Conservation (phyloP, 129 eudicot genomes). For the Helichrysum umbraculigerum region DNA sequence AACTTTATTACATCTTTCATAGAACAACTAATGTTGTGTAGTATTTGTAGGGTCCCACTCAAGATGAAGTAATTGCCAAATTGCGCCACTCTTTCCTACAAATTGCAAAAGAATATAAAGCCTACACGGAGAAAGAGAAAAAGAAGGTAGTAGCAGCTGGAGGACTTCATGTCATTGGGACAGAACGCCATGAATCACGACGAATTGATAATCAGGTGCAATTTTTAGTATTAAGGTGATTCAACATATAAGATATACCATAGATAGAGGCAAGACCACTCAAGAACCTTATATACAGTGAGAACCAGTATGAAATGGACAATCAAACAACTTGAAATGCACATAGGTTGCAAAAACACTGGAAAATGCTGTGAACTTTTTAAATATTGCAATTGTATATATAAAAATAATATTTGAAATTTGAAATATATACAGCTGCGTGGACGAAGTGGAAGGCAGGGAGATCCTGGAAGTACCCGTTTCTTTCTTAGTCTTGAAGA, state of each 20-base stretch:
- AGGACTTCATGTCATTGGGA: conserved; percentile 97
- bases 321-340: neutral
- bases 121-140: conserved; percentile 78
- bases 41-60: conserved; percentile 80
- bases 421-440: conserved; percentile 66
- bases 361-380: neutral
- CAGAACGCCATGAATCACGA: conserved; percentile 99
- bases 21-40: conserved; percentile 23
- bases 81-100: conserved; percentile 80
- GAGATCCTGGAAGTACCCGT: conserved; percentile 99
- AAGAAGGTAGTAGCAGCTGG: conserved; percentile 94
- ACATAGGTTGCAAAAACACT: neutral
- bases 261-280: neutral
- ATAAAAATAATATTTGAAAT: neutral
- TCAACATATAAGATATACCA: neutral
- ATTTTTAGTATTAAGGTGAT: neutral
- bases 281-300: neutral
- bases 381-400: neutral
- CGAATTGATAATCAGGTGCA: conserved; percentile 97
- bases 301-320: neutral
- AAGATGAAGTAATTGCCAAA: conserved; percentile 85
- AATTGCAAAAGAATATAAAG: conserved; percentile 82
- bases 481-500: conserved; percentile 99
- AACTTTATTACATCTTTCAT: conserved; percentile 11
- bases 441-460: conserved; percentile 99